Evolutionary conservation across 345 rosid genomes (phyloP), one percentile per base, ranked within the genome.

Genomic region (Populus deltoides): DNA sequence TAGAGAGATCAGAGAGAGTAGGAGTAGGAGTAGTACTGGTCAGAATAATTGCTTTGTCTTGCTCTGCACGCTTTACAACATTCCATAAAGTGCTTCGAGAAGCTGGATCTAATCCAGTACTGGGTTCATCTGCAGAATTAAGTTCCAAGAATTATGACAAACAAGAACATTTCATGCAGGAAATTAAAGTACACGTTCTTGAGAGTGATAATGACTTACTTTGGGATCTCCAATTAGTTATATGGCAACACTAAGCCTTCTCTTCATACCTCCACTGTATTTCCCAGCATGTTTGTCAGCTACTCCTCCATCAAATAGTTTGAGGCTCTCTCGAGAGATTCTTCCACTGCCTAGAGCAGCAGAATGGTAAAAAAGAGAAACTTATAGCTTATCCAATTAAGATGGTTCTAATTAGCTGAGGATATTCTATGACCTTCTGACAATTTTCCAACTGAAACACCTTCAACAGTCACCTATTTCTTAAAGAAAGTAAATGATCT

Each of bases 231-330:
- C 99, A 25, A 95, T 95, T 73, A 93, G 89, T 47, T 98, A 95
- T 72, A 95, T 92, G 67, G 98, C 96, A 72, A 93, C 99, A 78
- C 99, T 95, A 16, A 95, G 96, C 84, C 99, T 88, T 84, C 98
- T 91, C 84, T 95, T 95, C 98, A 93, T 93, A 67, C 99, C 99
- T 75, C 99, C 98, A 41, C 98, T 95, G 79, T 93, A 95, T 80
- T 95, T 95, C 13, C 96, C 93, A 41, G 96, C 92, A 78, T 85
- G 85, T 81, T 92, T 95, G 73, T 95, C 92, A 0, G 90, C 96
- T 80, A 93, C 94, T 27, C 92, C 99, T 39, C 94, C 96, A 35
- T 88, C 79, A 71, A 86, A 92, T 71, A 95, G 88, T 86, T 91
- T 95, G 49, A 91, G 91, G 55, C 88, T 81, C 86, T 81, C 86